phyloP scores from a whole-genome alignment of 345 rosid species.

The Raphanus raphanistrum region DNA sequence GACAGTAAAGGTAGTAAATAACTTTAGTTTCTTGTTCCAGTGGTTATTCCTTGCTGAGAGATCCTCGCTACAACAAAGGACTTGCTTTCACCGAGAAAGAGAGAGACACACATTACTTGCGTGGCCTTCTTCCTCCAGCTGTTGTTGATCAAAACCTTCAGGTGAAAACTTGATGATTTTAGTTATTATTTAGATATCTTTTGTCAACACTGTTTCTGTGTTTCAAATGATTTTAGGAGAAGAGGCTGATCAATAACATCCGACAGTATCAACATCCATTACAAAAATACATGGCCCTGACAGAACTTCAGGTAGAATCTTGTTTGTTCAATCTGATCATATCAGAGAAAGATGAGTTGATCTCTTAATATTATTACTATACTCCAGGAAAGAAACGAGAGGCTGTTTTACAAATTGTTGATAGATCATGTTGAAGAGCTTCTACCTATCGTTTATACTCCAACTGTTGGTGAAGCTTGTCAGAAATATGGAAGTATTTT shows the following conservation, averaged over 20 bases:
- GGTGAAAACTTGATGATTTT: constrained; percentile 34
- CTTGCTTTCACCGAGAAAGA: constrained; percentile 82
- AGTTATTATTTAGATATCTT: background rate
- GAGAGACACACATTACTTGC: constrained; percentile 84
- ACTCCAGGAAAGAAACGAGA: no score
- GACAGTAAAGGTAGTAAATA: background rate
- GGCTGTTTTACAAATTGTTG: no score
- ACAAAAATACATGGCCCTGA: constrained; percentile 84
- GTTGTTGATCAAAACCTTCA: constrained; percentile 70
- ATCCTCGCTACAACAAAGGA: constrained; percentile 93
- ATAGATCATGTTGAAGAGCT: no score
- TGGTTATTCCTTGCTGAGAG: constrained; percentile 81
- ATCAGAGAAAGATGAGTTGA: background rate
- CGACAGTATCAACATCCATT: constrained; percentile 71
- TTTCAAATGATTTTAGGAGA: constrained; percentile 50
- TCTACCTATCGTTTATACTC: no score
- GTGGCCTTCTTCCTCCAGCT: constrained; percentile 83
- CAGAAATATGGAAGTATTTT: constrained; percentile 49
- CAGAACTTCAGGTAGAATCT: constrained; percentile 73
- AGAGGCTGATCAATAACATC: constrained; percentile 64
- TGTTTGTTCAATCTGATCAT: background rate
- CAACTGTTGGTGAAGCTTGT: no score
- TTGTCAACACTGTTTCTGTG: background rate
- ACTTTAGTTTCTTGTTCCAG: constrained; percentile 40
- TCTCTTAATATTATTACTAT: background rate